Evolutionary conservation across 2,329 filamentous ascomycete species (phyloP).

Genomic region (Colletotrichum costaricense): DNA sequence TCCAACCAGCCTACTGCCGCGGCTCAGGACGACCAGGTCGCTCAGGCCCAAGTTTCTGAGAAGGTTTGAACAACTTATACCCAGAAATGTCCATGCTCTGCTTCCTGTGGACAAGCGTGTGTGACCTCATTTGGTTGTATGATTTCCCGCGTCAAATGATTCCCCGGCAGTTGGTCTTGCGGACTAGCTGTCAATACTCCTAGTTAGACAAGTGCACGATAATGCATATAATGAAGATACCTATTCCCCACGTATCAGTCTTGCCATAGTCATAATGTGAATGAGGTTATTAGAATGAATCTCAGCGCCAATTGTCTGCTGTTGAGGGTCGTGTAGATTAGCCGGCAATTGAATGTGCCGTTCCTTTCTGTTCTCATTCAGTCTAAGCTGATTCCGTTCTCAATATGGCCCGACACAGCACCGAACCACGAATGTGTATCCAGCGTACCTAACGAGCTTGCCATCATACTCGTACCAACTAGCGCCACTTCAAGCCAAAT

Average conservation of each 20-base stretch:
- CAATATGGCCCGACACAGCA: no score
- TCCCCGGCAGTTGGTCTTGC: slow-evolving; percentile 28
- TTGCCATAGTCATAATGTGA: no score
- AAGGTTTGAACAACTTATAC: slow-evolving; percentile 15
- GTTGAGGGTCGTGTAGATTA: no score
- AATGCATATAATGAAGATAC: slow-evolving; percentile 28
- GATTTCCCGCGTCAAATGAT: slow-evolving; percentile 35
- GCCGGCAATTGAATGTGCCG: no score
- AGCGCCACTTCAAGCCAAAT: no score
- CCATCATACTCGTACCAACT: no score
- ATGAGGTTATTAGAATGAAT: no score
- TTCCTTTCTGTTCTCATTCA: no score
- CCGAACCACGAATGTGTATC: no score
- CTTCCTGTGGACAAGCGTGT: background rate
- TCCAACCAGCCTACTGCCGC: slow-evolving; percentile 48
- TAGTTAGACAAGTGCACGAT: slow-evolving; percentile 25
- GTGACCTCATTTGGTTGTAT: slow-evolving; percentile 26
- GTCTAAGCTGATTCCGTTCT: no score
- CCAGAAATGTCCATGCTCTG: background rate
- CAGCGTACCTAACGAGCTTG: no score
- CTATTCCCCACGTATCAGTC: background rate
- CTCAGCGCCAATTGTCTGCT: no score
- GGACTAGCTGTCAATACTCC: slow-evolving; percentile 14
- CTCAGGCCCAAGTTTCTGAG: slow-evolving; percentile 1
- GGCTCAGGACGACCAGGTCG: slow-evolving; percentile 6